These are phyloP conservation scores for Rhazya stricta DNA, from an alignment of 257 asterid species.

Conservation along the genomic window DNA sequence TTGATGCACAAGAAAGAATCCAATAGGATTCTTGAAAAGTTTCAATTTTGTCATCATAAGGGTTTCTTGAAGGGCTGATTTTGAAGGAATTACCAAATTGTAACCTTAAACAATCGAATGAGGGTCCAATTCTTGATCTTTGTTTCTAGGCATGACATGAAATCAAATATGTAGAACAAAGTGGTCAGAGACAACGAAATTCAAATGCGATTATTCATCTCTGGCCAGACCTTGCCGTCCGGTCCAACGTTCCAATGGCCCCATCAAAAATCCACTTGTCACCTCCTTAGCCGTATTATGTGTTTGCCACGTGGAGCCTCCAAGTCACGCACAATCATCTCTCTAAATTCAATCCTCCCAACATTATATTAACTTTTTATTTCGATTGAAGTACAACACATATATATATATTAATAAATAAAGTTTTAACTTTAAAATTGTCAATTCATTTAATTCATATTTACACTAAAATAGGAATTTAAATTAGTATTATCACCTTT, in stretches of 20 bases:
- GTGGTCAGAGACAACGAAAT: background rate
- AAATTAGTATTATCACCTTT: too few relatives aligned
- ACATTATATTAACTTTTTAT: too few relatives aligned
- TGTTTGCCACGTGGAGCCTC: constrained; percentile 39
- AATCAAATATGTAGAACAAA: background rate
- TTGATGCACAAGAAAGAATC: background rate
- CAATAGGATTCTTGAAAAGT: background rate
- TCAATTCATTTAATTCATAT: too few relatives aligned
- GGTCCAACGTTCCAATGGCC: constrained; percentile 47
- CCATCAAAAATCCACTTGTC: constrained; percentile 31
- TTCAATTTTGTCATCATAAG: background rate
- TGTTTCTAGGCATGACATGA: background rate
- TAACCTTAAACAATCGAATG: background rate
- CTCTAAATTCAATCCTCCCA: constrained; percentile 9
- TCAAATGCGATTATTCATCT: constrained; percentile 8
- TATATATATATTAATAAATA: too few relatives aligned
- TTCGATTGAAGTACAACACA: too few relatives aligned
- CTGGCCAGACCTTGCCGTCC: constrained; percentile 55
- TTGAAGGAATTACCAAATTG: background rate
- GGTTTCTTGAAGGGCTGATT: background rate
- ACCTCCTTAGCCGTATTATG: background rate
- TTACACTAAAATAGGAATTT: too few relatives aligned
- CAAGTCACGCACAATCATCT: constrained; percentile 3
- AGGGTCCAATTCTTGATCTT: background rate
- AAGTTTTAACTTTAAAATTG: too few relatives aligned